A percentile compares a stretch with the other conserved stretches of the same genome.
These are phyloP conservation scores for Hibiscus trionum DNA, from an alignment of 345 rosid species.

Conservation along the genomic window DNA sequence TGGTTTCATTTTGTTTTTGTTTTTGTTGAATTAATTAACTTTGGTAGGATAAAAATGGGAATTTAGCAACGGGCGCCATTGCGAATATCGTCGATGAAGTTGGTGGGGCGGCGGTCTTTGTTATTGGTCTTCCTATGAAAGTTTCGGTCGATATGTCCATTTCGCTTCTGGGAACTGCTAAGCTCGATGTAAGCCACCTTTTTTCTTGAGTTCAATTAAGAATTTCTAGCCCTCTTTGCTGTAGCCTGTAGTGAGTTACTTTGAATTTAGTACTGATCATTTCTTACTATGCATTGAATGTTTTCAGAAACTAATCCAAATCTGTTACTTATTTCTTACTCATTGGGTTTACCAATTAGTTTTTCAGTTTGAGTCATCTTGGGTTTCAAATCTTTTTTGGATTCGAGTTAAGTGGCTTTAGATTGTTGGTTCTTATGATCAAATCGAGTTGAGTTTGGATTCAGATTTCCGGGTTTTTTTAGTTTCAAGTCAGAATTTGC, in stretches of 20 bases:
- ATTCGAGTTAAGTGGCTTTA: background rate
- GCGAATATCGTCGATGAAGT: slow-evolving; percentile 89
- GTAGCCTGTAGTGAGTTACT: background rate
- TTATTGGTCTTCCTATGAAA: slow-evolving; percentile 52
- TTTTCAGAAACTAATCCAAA: background rate
- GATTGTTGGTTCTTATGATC: background rate
- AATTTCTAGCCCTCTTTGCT: background rate
- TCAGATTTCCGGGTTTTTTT: background rate
- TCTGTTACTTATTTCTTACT: background rate
- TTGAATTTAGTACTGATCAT: background rate
- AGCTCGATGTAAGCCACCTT: slow-evolving; percentile 40
- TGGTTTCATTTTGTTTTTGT: background rate
- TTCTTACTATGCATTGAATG: background rate
- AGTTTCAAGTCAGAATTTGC: background rate
- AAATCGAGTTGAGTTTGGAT: background rate
- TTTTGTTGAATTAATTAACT: background rate
- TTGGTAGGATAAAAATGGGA: slow-evolving; percentile 65
- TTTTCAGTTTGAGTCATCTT: background rate
- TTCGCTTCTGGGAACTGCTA: slow-evolving; percentile 59
- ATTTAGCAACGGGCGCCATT: slow-evolving; percentile 69
- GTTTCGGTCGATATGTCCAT: slow-evolving; percentile 93
- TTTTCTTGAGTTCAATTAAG: background rate
- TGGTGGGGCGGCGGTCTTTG: slow-evolving; percentile 57
- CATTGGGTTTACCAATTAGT: background rate
- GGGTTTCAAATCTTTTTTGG: background rate